Percentiles rank a stretch among this genome's conserved stretches.
Evolutionary conservation across 106 monocot genomes (phyloP).

Genomic region (Allium cepa): DNA sequence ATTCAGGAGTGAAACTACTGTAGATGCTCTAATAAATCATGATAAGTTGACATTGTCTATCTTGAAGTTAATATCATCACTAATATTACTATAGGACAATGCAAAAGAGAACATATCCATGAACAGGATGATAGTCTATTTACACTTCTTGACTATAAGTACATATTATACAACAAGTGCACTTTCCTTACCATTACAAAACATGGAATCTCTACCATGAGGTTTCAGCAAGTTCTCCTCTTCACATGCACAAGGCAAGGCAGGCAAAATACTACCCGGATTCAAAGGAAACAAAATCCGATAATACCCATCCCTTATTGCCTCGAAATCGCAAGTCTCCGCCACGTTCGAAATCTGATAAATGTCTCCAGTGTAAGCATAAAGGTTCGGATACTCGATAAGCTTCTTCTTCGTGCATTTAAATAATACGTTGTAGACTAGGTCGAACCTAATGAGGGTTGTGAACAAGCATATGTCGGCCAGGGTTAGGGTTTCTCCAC

Average conservation of each 20-base stretch:
- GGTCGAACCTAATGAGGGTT: slow-evolving; percentile 82
- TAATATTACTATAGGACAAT: no score
- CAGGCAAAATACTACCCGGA: slow-evolving; percentile 68
- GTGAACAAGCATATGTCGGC: slow-evolving; percentile 92
- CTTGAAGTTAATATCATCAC: no score
- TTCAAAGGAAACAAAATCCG: slow-evolving; percentile 77
- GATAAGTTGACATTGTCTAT: no score
- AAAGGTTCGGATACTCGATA: slow-evolving; percentile 68
- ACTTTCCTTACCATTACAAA: slow-evolving; percentile 9
- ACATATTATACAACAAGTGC: no score
- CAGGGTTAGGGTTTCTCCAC: slow-evolving; percentile 67
- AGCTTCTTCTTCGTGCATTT: slow-evolving; percentile 88
- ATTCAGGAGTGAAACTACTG: no score
- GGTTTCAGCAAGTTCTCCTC: slow-evolving; percentile 42
- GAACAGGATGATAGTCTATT: no score
- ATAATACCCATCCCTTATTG: slow-evolving; percentile 82
- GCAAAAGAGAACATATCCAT: no score
- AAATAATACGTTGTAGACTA: slow-evolving; percentile 77
- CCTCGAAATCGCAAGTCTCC: slow-evolving; percentile 70
- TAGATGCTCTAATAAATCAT: no score
- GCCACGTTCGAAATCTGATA: slow-evolving; percentile 87
- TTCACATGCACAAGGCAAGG: slow-evolving; percentile 43
- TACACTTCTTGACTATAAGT: no score
- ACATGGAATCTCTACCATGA: slow-evolving; percentile 46
- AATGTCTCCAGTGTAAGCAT: slow-evolving; percentile 68